phyloP scores from a whole-genome alignment of 208 protist species.

The Entamoeba invadens region DNA sequence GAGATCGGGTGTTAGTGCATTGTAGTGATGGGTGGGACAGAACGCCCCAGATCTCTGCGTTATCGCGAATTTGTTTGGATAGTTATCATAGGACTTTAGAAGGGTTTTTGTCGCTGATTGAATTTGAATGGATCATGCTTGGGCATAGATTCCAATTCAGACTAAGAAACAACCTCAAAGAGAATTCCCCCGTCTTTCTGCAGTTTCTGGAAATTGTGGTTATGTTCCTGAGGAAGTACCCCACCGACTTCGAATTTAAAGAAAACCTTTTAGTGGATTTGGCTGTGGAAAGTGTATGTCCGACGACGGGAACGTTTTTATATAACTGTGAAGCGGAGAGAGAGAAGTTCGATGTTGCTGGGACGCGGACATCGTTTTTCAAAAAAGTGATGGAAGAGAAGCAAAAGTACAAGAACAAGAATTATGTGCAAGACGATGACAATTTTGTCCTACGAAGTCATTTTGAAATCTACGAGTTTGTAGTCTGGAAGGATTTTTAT shows the following conservation, averaged over 20 bases:
- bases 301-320: slow-evolving; percentile 52
- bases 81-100: slow-evolving; percentile 39
- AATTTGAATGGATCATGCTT: slow-evolving; percentile 36
- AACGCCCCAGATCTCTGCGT: slow-evolving; percentile 11
- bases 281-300: slow-evolving; percentile 54
- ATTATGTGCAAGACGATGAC: neutral
- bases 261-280: slow-evolving; percentile 57
- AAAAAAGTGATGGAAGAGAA: neutral
- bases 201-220: slow-evolving; percentile 44
- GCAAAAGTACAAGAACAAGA: neutral
- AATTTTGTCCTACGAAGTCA: neutral
- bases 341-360: neutral
- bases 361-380: neutral
- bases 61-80: slow-evolving; percentile 25
- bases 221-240: slow-evolving; percentile 33
- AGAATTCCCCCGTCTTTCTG: slow-evolving; percentile 40
- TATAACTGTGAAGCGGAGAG: slow-evolving; percentile 19
- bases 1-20: slow-evolving; percentile 17
- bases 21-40: slow-evolving; percentile 29
- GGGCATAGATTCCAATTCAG: slow-evolving; percentile 14
- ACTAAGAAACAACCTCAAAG: neutral
- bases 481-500: neutral
- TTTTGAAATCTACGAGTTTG: neutral
- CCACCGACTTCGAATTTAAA: slow-evolving; percentile 21
- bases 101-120: slow-evolving; percentile 38